Percentiles rank a stretch among this genome's conserved stretches.
phyloP scores from a whole-genome alignment of 2,329 filamentous ascomycete genomes.

The Diaporthe amygdali region DNA sequence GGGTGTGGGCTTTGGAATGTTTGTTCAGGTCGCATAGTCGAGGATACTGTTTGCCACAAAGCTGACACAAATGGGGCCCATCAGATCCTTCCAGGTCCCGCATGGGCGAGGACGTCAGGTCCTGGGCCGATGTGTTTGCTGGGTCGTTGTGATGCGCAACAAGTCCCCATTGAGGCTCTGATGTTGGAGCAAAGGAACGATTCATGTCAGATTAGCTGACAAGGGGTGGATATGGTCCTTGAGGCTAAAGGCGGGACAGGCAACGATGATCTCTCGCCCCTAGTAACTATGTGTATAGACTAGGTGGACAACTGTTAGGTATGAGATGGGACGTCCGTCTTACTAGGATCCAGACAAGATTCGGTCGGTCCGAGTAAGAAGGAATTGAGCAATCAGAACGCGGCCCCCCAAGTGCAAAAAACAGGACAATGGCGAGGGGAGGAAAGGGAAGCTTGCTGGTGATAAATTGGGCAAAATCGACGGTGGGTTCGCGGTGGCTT shows the following conservation, averaged over 20 bases:
- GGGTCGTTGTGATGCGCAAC: conserved; percentile 5
- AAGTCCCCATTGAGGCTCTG: conserved; percentile 19
- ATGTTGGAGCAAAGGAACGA: conserved; percentile 8
- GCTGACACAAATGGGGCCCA: conserved; percentile 29
- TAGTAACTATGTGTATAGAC: neutral
- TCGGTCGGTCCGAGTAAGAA: neutral
- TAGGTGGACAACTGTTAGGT: neutral
- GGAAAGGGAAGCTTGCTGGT: neutral
- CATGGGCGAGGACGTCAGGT: neutral
- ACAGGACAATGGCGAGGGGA: neutral
- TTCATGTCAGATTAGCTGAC: conserved; percentile 22
- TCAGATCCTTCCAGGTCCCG: neutral
- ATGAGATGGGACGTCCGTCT: neutral
- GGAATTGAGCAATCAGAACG: neutral
- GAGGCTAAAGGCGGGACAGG: conserved; percentile 2
- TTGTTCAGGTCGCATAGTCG: conserved; percentile 44
- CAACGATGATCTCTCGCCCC: neutral
- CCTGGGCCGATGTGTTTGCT: neutral
- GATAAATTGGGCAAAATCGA: conserved; percentile 19
- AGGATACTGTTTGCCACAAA: conserved; percentile 34
- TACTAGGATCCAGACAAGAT: neutral
- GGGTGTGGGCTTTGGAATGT: conserved; percentile 21
- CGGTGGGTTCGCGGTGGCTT: neutral
- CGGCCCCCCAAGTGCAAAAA: neutral
- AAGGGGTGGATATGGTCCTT: neutral